These are phyloP conservation scores for Picochlorum sp. DNA, from an alignment of 139 green algal genomes.

Conservation along the genomic window DNA sequence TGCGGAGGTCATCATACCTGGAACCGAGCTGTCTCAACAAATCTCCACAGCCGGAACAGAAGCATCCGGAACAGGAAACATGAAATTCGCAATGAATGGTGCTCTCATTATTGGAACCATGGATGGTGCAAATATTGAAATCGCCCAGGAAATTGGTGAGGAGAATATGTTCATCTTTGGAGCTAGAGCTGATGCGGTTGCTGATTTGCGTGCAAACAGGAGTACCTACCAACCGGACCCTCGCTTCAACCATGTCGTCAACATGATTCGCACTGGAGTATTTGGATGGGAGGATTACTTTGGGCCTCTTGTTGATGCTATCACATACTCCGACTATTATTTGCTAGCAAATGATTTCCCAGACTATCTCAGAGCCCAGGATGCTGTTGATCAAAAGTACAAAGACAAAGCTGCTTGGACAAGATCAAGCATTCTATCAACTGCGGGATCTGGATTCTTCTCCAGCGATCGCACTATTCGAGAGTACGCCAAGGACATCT, in stretches of 20 bases:
- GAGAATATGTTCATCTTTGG: conserved; percentile 89
- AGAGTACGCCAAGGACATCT: conserved; percentile 74
- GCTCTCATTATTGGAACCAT: conserved; percentile 87
- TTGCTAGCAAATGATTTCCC: conserved; percentile 96
- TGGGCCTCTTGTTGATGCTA: conserved; percentile 69
- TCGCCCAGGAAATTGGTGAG: conserved; percentile 56
- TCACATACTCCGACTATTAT: conserved; percentile 89
- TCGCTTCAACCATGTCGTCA: conserved; percentile 68
- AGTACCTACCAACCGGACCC: conserved; percentile 48
- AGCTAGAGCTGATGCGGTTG: conserved; percentile 52
- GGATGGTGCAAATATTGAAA: conserved; percentile 99
- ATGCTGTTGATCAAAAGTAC: conserved; percentile 59
- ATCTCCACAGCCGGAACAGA: conserved; percentile 96
- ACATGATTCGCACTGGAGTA: conserved; percentile 63
- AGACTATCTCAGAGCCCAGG: conserved; percentile 74
- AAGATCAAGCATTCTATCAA: conserved; percentile 83
- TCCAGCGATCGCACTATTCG: conserved; percentile 89
- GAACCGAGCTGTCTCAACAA: conserved; percentile 87
- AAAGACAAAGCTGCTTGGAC: conserved; percentile 63
- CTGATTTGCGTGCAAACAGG: conserved; percentile 50
- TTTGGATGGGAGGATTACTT: conserved; percentile 98
- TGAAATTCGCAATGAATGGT: conserved; percentile 99
- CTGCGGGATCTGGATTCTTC: conserved; percentile 86
- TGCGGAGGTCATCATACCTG: conserved; percentile 88
- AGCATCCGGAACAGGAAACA: conserved; percentile 94